phyloP scores from a whole-genome alignment of 441 rosid species.

The Capsella rubella region DNA sequence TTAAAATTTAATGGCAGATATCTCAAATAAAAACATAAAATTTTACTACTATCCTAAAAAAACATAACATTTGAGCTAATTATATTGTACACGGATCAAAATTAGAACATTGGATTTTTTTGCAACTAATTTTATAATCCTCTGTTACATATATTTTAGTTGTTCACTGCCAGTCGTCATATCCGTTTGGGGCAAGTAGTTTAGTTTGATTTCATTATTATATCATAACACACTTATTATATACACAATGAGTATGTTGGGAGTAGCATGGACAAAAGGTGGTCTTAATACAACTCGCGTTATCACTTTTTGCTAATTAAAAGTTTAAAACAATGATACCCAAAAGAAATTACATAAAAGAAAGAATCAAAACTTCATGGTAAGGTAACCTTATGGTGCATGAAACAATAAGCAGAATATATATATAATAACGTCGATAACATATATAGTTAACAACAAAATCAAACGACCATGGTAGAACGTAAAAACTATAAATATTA shows the following conservation, averaged over 20 bases:
- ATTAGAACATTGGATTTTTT: not conserved
- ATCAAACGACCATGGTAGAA: conserved; percentile 37
- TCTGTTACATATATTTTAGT: conserved; percentile 15
- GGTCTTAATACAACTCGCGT: conserved; percentile 40
- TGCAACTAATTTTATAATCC: not conserved
- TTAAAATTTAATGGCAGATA: conserved; percentile 15
- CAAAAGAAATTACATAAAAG: not conserved
- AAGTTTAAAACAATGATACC: conserved; percentile 14
- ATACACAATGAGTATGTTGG: conserved; percentile 43
- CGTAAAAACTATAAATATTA: conserved; percentile 26
- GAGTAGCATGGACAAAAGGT: conserved; percentile 41
- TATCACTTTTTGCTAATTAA: conserved; percentile 31
- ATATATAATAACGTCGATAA: conserved; percentile 30
- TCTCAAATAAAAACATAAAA: not conserved
- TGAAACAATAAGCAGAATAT: conserved; percentile 30
- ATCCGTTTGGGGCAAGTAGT: conserved; percentile 24
- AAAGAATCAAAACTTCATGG: conserved; percentile 34
- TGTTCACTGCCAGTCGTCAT: conserved; percentile 20
- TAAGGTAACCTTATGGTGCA: conserved; percentile 39
- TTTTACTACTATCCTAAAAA: not conserved
- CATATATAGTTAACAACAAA: conserved; percentile 29
- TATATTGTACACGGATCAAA: not conserved
- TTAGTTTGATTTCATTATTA: conserved; percentile 27
- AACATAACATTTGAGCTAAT: not conserved
- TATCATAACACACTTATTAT: conserved; percentile 13